phyloP scores from a whole-genome alignment of 495 filamentous ascomycete species.

The Trichoderma reesei region DNA sequence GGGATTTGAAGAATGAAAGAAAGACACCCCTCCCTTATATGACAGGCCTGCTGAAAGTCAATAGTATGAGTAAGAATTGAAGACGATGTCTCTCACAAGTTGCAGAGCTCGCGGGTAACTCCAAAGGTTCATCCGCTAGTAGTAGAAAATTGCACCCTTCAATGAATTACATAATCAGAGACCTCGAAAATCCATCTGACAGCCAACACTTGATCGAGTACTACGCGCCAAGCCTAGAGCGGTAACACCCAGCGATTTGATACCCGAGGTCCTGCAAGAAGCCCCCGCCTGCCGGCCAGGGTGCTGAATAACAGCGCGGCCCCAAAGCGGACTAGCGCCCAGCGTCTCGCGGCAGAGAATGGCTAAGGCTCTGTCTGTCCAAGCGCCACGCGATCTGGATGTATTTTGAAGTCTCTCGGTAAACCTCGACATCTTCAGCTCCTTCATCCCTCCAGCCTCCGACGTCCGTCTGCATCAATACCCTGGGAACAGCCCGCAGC shows the following conservation, averaged over 20 bases:
- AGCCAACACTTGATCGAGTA: too few species aligned
- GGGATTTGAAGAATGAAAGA: neutral
- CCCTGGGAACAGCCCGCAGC: neutral
- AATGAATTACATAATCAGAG: too few species aligned
- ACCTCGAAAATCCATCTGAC: too few species aligned
- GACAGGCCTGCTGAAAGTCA: neutral
- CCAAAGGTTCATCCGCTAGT: neutral
- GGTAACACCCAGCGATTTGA: too few species aligned
- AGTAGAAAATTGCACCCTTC: neutral
- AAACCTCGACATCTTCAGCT: slow-evolving; percentile 3
- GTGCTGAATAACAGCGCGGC: neutral
- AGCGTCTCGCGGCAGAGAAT: slow-evolving; percentile 1
- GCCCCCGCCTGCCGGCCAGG: neutral
- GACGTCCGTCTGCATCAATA: neutral
- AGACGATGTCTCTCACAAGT: neutral
- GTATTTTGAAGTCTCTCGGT: slow-evolving; percentile 7
- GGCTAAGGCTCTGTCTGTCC: neutral
- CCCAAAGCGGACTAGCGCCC: neutral
- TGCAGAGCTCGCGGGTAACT: slow-evolving; percentile 3
- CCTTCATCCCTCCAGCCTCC: slow-evolving; percentile 1
- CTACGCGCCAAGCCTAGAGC: too few species aligned
- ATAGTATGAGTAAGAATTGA: neutral
- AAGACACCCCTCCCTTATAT: neutral
- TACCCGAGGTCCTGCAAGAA: neutral
- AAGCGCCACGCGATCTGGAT: slow-evolving; percentile 8